phyloP scores from a whole-genome alignment of 306 rosid species.

The Ammopiptanthus mongolicus region DNA sequence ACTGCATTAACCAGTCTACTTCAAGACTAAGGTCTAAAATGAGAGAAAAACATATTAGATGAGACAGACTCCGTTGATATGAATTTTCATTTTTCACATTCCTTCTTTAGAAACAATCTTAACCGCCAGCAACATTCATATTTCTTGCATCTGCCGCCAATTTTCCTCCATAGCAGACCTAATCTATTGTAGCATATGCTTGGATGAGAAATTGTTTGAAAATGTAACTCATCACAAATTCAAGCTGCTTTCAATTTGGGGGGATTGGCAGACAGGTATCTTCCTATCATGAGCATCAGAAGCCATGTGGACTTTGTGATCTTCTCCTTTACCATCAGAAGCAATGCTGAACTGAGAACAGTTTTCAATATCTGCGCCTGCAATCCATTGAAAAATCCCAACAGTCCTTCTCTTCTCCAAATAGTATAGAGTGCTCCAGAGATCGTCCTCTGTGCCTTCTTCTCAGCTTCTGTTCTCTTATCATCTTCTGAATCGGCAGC shows the following conservation, averaged over 20 bases:
- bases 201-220: neutral
- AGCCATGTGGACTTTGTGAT: slow-evolving; percentile 78
- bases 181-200: slow-evolving; percentile 15
- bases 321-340: slow-evolving; percentile 90
- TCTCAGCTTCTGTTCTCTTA: slow-evolving; percentile 37
- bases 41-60: neutral
- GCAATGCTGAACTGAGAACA: slow-evolving; percentile 85
- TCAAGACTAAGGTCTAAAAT: neutral
- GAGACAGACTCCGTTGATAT: neutral
- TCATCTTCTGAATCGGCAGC: slow-evolving; percentile 66
- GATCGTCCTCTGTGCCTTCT: slow-evolving; percentile 53
- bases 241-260: slow-evolving; percentile 52
- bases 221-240: slow-evolving; percentile 4
- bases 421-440: slow-evolving; percentile 63
- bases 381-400: slow-evolving; percentile 90
- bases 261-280: slow-evolving; percentile 41
- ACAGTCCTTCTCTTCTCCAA: slow-evolving; percentile 73
- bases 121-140: neutral
- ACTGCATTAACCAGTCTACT: neutral
- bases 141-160: slow-evolving; percentile 16
- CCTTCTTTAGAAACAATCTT: slow-evolving; percentile 11
- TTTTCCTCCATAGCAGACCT: slow-evolving; percentile 19
- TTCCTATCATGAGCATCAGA: slow-evolving; percentile 55
- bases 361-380: slow-evolving; percentile 91
- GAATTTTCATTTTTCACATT: neutral